Conservation (phyloP, 164 flowering plant genomes). For the Pachysandra terminalis region DNA sequence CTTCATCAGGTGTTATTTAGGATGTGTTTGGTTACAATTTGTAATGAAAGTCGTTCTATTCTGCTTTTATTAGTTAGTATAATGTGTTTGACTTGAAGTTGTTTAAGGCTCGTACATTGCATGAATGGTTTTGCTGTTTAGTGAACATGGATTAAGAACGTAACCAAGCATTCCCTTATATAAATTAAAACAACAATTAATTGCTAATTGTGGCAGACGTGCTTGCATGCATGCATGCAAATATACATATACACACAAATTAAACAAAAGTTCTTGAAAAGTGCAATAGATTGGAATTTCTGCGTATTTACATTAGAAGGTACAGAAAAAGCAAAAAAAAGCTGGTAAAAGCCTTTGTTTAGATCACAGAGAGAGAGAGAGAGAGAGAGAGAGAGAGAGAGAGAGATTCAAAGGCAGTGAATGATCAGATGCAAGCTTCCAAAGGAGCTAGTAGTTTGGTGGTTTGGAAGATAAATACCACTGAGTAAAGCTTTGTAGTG, state of each 20-base stretch:
- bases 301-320: neutral
- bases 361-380: neutral
- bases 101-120: too few species aligned
- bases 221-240: slow-evolving; percentile 1
- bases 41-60: too few species aligned
- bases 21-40: too few species aligned
- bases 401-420: neutral
- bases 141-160: neutral
- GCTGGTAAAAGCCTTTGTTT: neutral
- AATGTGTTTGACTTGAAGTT: too few species aligned
- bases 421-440: slow-evolving; percentile 6
- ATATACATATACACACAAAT: neutral
- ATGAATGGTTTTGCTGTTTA: too few species aligned
- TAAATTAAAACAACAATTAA: too few species aligned
- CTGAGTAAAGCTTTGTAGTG: slow-evolving; percentile 45
- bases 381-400: too few species aligned
- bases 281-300: neutral
- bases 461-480: slow-evolving; percentile 33
- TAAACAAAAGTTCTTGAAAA: neutral
- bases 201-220: neutral
- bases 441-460: slow-evolving; percentile 10
- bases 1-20: too few species aligned
- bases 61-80: too few species aligned
- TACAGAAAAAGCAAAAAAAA: neutral
- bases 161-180: too few species aligned